phyloP scores from a whole-genome alignment of 495 filamentous ascomycete species.

The Trichoderma asperelloides region DNA sequence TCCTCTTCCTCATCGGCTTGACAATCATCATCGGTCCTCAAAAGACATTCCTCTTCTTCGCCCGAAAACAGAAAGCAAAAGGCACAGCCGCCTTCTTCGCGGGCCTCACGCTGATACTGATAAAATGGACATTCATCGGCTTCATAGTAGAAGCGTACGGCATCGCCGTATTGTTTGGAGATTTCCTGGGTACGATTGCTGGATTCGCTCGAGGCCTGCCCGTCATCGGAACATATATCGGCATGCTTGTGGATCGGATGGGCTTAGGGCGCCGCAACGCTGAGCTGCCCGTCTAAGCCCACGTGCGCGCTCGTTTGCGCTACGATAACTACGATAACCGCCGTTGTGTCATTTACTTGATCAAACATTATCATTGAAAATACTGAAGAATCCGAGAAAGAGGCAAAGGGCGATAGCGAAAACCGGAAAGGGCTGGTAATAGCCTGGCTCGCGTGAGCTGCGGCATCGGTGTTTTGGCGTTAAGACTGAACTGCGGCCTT shows the following conservation, averaged over 20 bases:
- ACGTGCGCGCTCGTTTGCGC: not conserved
- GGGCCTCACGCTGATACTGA: conserved; percentile 77
- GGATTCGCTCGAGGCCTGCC: conserved; percentile 80
- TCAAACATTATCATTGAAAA: not conserved
- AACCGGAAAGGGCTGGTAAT: not conserved
- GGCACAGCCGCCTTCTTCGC: conserved; percentile 81
- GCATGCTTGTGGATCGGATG: conserved; percentile 52
- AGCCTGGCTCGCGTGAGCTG: not conserved
- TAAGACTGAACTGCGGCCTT: not conserved
- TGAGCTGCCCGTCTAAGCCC: conserved; percentile 60
- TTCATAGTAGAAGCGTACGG: conserved; percentile 90
- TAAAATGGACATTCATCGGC: conserved; percentile 81
- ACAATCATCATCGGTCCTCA: conserved; percentile 89
- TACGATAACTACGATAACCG: too few relatives aligned
- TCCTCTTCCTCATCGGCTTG: conserved; percentile 94
- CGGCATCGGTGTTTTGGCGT: conserved; percentile 1
- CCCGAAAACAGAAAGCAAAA: conserved; percentile 81
- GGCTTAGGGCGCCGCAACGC: conserved; percentile 59
- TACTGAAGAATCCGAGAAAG: not conserved
- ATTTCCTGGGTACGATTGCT: conserved; percentile 88
- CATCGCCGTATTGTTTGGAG: conserved; percentile 86
- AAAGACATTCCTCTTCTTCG: conserved; percentile 89
- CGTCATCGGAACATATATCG: conserved; percentile 76
- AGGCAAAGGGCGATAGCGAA: not conserved
- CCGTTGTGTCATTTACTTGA: not conserved